Percentiles rank a stretch among this genome's conserved stretches.
Evolutionary conservation across 768 basidiomycete genomes (phyloP).

Genomic region (Kwoniella sp.): DNA sequence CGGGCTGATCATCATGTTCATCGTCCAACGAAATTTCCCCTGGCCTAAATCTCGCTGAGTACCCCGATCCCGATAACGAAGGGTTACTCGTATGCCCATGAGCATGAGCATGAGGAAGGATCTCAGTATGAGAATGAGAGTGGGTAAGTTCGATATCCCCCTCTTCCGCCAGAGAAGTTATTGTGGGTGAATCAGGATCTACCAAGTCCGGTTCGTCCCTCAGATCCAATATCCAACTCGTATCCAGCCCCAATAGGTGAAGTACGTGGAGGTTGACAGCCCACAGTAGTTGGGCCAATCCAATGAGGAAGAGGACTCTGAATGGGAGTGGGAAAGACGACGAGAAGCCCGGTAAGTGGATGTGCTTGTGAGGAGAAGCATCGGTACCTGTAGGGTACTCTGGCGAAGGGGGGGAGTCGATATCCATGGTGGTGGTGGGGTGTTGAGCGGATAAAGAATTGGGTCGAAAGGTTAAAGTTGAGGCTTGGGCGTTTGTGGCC

Average conservation of each 20-base stretch:
- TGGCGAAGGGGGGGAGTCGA: constrained; percentile 51
- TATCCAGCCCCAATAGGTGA: constrained; percentile 72
- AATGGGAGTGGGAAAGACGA: constrained; percentile 79
- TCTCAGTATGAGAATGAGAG: background rate
- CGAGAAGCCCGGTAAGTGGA: constrained; percentile 53
- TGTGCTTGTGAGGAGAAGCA: constrained; percentile 39
- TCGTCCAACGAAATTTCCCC: constrained; percentile 10
- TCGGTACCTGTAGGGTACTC: constrained; percentile 15
- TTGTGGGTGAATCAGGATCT: constrained; percentile 4
- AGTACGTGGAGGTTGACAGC: constrained; percentile 89
- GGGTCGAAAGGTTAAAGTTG: no score
- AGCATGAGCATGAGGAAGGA: background rate
- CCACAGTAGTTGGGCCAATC: constrained; percentile 84
- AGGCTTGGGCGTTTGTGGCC: no score
- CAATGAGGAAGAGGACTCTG: constrained; percentile 77
- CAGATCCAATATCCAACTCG: constrained; percentile 67
- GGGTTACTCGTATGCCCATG: no score
- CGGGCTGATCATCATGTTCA: constrained; percentile 7
- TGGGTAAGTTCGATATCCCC: background rate
- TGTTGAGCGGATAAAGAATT: no score
- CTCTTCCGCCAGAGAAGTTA: constrained; percentile 10
- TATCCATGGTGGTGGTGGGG: constrained; percentile 49
- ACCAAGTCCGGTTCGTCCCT: constrained; percentile 23
- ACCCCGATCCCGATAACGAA: no score
- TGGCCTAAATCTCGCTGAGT: background rate